A percentile compares a stretch with the other conserved stretches of the same genome.
These are phyloP conservation scores for Coemansia sp. DNA, from an alignment of 371 early-diverging fungal genomes.

Conservation along the genomic window DNA sequence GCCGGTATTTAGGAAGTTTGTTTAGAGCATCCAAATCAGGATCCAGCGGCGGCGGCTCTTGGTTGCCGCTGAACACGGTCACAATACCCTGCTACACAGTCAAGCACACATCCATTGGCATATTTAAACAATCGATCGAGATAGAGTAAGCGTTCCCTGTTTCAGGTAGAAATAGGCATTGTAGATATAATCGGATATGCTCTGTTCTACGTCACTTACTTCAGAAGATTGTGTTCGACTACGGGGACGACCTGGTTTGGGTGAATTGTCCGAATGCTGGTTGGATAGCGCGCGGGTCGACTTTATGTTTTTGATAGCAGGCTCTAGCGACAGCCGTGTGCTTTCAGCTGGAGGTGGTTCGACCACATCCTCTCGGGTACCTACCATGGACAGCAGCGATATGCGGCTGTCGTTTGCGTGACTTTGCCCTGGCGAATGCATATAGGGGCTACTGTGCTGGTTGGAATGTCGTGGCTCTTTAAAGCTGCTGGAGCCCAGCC, in stretches of 20 bases:
- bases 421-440: constrained; percentile 12
- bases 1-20: constrained; percentile 36
- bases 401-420: constrained; percentile 38
- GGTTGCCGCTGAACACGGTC: constrained; percentile 45
- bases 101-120: background rate
- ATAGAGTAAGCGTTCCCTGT: no score
- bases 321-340: constrained; percentile 31
- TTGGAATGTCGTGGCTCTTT: constrained; percentile 28
- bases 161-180: background rate
- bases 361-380: constrained; percentile 14
- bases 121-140: background rate
- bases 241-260: constrained; percentile 36
- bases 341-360: constrained; percentile 5
- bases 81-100: constrained; percentile 46
- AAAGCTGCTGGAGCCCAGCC: constrained; percentile 29
- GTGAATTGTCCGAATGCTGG: constrained; percentile 15
- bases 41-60: constrained; percentile 43
- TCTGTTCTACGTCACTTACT: constrained; percentile 19
- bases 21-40: constrained; percentile 45
- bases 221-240: constrained; percentile 50
- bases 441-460: constrained; percentile 20
- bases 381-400: constrained; percentile 42
- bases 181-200: background rate
- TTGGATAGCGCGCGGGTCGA: constrained; percentile 42
- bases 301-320: constrained; percentile 26